Evolutionary conservation across 2,329 filamentous ascomycete genomes (phyloP), one percentile per base, ranked within the genome.

Genomic region (Fonsecaea monophora): DNA sequence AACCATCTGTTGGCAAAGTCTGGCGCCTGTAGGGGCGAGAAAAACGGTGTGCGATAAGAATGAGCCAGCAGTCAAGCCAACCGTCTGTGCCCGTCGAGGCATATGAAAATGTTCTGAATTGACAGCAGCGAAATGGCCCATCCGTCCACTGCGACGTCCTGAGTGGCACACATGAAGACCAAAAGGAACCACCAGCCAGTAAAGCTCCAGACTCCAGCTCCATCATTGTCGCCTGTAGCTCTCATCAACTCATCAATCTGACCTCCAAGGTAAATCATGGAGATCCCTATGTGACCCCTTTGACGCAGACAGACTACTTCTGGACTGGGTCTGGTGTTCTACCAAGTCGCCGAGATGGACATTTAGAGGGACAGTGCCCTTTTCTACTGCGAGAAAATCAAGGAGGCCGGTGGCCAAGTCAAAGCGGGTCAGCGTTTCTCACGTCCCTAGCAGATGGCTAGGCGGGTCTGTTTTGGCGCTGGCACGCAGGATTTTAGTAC

Each of bases 31-130:
- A 99, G 92, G 5, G 95, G n/a, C 95, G 58, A 99, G 85, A 81
- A 99, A 99, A 38, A 99, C 93, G 18, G 95, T 99, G 79, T 96
- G 97, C 0, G 94, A 97, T 77, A 99, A 84, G 82, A 99, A 99
- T 72, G 97, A 92, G 60, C 95, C 95, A 15, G 92, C 95, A 0
- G 95, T 99, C 60, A 99, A 83, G 40, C 95, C 95, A 8, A 99
- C 94, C 0, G 95, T 99, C 79, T 99, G 95, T 4, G 95, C 95
- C 1, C n/a, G 95, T 99, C 18, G 94, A 97, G 15, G 95, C 95
- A 77, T 98, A 99, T 7, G 94, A 96, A 70, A 99, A n/a, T 90
- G 76, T 99, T 98, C 69, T 91, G 89, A 0, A 94, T 92, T 0
- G 92, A 94, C 68, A 99, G 85, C 5, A 99, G 87, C 1, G 94